Conservation (phyloP, 2,329 filamentous ascomycete species). For the Fusarium phyllophilum region DNA sequence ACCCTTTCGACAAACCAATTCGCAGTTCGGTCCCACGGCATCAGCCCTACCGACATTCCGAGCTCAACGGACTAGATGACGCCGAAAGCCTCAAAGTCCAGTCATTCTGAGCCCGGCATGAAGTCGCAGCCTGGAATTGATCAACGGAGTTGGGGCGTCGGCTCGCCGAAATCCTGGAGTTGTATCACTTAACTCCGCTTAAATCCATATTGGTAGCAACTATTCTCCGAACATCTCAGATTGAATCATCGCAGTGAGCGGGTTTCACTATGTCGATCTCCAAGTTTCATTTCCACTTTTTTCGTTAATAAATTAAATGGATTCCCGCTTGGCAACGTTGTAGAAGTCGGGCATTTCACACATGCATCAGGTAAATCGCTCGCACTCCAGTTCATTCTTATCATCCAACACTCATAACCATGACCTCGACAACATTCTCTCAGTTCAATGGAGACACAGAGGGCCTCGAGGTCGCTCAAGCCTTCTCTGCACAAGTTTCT, state of each 20-base stretch:
- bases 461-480: neutral
- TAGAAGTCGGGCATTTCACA: neutral
- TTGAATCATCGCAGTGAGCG: rapidly evolving
- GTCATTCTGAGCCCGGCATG: neutral
- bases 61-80: neutral
- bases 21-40: neutral
- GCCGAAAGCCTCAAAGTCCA: neutral
- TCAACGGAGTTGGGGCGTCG: neutral
- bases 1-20: neutral
- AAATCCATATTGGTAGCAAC: neutral
- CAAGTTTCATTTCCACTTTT: neutral
- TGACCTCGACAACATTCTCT: neutral
- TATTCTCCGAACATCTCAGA: neutral
- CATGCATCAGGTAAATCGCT: neutral
- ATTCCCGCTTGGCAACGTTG: rapidly evolving
- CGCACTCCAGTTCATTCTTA: no score
- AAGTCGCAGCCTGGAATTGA: no score
- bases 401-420: neutral
- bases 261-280: neutral
- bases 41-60: neutral
- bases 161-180: neutral
- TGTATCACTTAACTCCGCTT: neutral
- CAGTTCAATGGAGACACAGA: neutral
- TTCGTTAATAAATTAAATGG: rapidly evolving
- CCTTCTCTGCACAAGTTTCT: neutral